Base-by-base conservation (phyloP, 805 yeast species). In the Pachysolen tannophilus region DNA sequence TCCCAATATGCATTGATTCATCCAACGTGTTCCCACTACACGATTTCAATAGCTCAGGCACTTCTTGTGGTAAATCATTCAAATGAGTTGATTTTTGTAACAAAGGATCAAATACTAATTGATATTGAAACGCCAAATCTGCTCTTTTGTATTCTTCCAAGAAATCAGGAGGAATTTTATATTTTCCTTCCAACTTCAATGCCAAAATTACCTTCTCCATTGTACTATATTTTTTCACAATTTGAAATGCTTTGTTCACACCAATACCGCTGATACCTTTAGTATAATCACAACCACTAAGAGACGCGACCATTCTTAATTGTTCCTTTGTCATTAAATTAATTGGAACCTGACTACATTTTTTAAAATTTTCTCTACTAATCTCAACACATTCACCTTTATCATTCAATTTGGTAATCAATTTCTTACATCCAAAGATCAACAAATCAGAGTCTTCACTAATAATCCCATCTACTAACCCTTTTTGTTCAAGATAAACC, bases 261-360 rank as follows among this genome's bases (percentile, higher is more conserved):
- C 98, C 99, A 11, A 90, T 67, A 2, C 82, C 80, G 0, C 81
- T 72, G 6, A 92, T 64, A 0, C 99, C 98, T 36, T 75, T 75
- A 0, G 96, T 84, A 50, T 92, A 92, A 55, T 92, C 99, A 59
- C 99, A 92, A 0, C 99, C 99, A n/a, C 95, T 75, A 4, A 92
- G 52, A 45, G 88, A 80, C 2, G 95, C 97, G 58, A 85, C 72
- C 28, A 77, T 64, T 31, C 92, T 65, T 35, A 85, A 54, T 46
- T 85, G 84, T 8, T 69, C 72, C 19, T 61, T 69, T 15, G 67
- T 53, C 45, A 79, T 66, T 5, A 61, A 48, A 0, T 69, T 63
- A 27, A 87, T 56, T 6, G 74, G 69, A 13, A 69, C 55, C 26
- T 55, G 60, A 28, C 60, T 65, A 42, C 80, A 60, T 35, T 61